Evolutionary conservation across 495 filamentous ascomycete species (phyloP), one percentile per base, ranked within the genome.

Genomic region (Tricharina praecox): DNA sequence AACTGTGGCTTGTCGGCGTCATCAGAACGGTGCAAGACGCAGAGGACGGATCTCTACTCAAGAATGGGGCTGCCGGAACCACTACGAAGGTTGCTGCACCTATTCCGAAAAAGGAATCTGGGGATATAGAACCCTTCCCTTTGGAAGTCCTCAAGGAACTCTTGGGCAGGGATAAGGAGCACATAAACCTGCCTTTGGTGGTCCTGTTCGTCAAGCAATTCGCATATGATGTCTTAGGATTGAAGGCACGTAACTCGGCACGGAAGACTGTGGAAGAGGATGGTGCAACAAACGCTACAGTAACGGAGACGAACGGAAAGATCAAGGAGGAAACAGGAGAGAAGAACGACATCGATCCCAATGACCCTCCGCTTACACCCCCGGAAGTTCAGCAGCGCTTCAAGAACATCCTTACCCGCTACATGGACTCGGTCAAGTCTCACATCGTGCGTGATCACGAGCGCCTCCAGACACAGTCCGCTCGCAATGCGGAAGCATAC

Each of bases 131-230:
- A 15, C 86, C 90, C 3, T 96, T 96, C 55, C 90, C 90, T 4
- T 67, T 99, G 23, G 90, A 99, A 60, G 87, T 96, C 25, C 66
- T 99, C 28, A 99, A 96, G 66, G 90, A 99, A 58, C 71, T 99
- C 47, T 72, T 96, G 3, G 85, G 87, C 2, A 79, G 94, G 59
- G 90, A 99, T 57, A 74, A 82, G 15, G 88, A 99, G 50, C 90
- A 96, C 62, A 68, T 74, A 23, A 96, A 95, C 59, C 66, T 99
- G 33, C 85, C 92, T 1, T 67, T 99, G 47, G 77, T 93, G 2
- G 88, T 94, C 25, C 67, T 88, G 10, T 99, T 99, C 55, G 86
- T 93, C 41, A 99, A 96, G 67, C 79, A 78, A 18, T 99, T 96
- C 60, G 79, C 79, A 50, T 99, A 90, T 85, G 90, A 99, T 67